Conservation (phyloP, 257 asterid genomes). For the Schizonepeta tenuifolia region DNA sequence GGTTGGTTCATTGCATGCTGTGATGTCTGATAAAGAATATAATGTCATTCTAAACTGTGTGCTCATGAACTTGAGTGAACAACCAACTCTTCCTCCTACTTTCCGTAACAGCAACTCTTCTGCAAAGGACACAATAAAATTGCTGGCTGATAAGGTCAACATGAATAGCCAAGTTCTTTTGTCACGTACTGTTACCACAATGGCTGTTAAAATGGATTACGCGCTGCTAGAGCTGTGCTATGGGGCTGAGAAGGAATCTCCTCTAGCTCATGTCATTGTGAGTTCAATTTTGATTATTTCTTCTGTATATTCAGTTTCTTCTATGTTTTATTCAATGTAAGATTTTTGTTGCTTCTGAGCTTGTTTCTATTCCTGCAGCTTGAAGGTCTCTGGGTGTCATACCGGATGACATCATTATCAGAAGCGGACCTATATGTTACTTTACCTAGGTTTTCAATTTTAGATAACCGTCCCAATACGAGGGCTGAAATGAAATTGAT, state of each 20-base stretch:
- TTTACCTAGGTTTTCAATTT: slow-evolving; percentile 82
- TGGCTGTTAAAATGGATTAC: slow-evolving; percentile 78
- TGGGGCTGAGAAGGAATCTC: slow-evolving; percentile 81
- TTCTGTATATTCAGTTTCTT: slow-evolving; percentile 18
- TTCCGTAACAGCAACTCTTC: slow-evolving; percentile 82
- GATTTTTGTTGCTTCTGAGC: slow-evolving; percentile 26
- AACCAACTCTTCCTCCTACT: slow-evolving; percentile 86
- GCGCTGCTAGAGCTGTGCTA: slow-evolving; percentile 83
- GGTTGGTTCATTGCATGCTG: slow-evolving; percentile 86
- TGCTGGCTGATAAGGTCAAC: slow-evolving; percentile 93
- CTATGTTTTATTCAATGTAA: slow-evolving; percentile 13
- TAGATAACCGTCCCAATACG: slow-evolving; percentile 89
- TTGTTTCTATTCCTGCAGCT: slow-evolving; percentile 58
- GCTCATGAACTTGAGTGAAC: slow-evolving; percentile 79
- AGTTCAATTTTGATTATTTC: slow-evolving; percentile 42
- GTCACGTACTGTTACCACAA: slow-evolving; percentile 87
- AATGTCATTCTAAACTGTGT: slow-evolving; percentile 83
- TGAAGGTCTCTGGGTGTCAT: slow-evolving; percentile 97
- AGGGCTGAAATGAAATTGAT: slow-evolving; percentile 97
- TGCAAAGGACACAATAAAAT: slow-evolving; percentile 82
- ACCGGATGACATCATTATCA: slow-evolving; percentile 94
- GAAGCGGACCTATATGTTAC: slow-evolving; percentile 92
- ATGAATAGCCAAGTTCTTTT: slow-evolving; percentile 86
- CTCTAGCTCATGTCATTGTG: slow-evolving; percentile 93
- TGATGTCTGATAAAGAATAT: slow-evolving; percentile 95